These are phyloP conservation scores for Ceratobasidium papillatum DNA, from an alignment of 1,284 basidiomycete genomes.

Conservation along the genomic window DNA sequence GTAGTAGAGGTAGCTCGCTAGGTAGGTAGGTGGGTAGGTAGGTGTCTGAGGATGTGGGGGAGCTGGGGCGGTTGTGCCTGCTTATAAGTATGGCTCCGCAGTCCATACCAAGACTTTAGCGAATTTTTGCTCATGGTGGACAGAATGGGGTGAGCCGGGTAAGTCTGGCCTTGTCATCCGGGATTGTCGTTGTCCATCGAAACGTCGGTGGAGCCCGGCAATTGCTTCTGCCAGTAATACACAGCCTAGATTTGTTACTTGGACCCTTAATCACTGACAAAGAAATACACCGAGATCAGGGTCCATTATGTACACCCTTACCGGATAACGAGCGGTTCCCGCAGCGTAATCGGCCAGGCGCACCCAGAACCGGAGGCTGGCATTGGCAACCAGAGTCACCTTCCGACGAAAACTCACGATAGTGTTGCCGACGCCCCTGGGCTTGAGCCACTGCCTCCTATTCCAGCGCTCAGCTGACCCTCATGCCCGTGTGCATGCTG, in stretches of 20 bases:
- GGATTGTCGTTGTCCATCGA: constrained; percentile 2
- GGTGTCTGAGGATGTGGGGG: background rate
- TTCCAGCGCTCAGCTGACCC: constrained; percentile 10
- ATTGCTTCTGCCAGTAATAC: constrained; percentile 14
- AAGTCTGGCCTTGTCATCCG: constrained; percentile 1
- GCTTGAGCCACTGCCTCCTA: constrained; percentile 11
- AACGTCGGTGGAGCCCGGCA: constrained; percentile 18
- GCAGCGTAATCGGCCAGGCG: background rate
- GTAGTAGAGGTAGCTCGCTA: constrained; percentile 1
- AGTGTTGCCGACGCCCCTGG: background rate
- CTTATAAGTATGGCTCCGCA: background rate
- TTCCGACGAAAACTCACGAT: background rate
- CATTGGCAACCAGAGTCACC: background rate
- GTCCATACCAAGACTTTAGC: background rate
- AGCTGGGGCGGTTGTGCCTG: background rate
- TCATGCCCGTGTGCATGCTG: background rate
- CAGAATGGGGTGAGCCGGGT: background rate
- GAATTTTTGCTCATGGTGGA: background rate
- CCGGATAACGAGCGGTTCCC: background rate
- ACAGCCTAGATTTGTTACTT: background rate
- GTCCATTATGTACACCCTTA: background rate
- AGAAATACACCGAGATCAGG: background rate
- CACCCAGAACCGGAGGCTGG: background rate
- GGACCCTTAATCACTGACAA: background rate
- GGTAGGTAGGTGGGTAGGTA: background rate